Conservation (phyloP, 805 yeast species). For the Metschnikowia henanensis region DNA sequence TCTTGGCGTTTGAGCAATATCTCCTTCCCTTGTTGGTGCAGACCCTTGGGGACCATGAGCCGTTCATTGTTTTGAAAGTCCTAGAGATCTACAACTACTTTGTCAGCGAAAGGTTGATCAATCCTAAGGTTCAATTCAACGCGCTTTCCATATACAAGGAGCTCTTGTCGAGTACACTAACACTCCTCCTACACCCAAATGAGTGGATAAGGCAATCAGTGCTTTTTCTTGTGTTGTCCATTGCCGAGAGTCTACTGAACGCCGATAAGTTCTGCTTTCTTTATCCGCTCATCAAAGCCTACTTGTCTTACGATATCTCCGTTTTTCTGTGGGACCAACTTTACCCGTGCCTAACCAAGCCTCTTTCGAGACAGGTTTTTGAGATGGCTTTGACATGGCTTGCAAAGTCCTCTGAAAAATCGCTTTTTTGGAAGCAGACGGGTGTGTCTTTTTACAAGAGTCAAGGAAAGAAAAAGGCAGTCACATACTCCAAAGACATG, state of each 20-base stretch:
- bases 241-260: slow-evolving; percentile 59
- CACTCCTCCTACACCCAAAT: slow-evolving; percentile 80
- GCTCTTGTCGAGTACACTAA: slow-evolving; percentile 36
- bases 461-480: slow-evolving; percentile 21
- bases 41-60: slow-evolving; percentile 82
- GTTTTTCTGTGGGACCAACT: slow-evolving; percentile 66
- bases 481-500: slow-evolving; percentile 33
- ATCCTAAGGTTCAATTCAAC: slow-evolving; percentile 36
- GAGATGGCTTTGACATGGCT: slow-evolving; percentile 73
- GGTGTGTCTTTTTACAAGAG: slow-evolving; percentile 19
- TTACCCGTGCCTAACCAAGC: slow-evolving; percentile 64
- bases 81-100: slow-evolving; percentile 42
- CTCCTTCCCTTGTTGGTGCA: slow-evolving; percentile 83
- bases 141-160: slow-evolving; percentile 40
- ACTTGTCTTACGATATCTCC: slow-evolving; percentile 72
- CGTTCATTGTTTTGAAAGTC: slow-evolving; percentile 71
- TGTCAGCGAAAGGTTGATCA: slow-evolving; percentile 32
- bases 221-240: slow-evolving; percentile 56
- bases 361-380: slow-evolving; percentile 65
- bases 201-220: slow-evolving; percentile 78
- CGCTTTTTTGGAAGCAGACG: slow-evolving; percentile 76
- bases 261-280: slow-evolving; percentile 85
- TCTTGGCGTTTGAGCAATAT: slow-evolving; percentile 80
- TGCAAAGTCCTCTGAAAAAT: slow-evolving; percentile 51
- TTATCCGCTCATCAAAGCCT: slow-evolving; percentile 77